Base-by-base conservation (phyloP, 2,329 filamentous ascomycete genomes). In the Fusarium transvaalense region DNA sequence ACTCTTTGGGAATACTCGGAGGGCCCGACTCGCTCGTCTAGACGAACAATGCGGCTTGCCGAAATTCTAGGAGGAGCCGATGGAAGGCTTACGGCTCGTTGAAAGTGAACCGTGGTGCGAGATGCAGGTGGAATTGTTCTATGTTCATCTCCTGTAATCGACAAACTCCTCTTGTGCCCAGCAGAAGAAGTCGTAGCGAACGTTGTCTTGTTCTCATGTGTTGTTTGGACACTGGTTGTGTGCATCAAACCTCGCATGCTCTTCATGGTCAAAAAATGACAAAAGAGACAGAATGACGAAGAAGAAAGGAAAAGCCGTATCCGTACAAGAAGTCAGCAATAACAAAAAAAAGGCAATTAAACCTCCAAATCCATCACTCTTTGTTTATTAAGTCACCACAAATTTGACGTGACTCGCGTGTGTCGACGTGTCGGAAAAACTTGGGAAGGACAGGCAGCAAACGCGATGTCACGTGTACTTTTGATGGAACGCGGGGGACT, bases 1-100 rank as follows among this genome's bases (percentile, higher is more conserved):
- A 78, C 81, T 51, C 88, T 82, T 73, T 91, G 89, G 0, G 87
- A 85, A 73, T 88, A 88, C 62, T 89, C 85, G 17, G 84, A 84
- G 4, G 78, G 69, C 3, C 71, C 72, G 10, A 71, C 43, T 37
- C 59, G 53, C 27, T 69, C 62, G 15, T 69, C 43, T 19, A 80
- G 61, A 17, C 79, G 72, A 27, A 81, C 75, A 66, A 91, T 86
- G 29, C 77, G 75, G 74, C 85, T 86, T 17, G 85, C 81, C 41
- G 69, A 67, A 5, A 81, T 76, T 25, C 75, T 75, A 15, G 64
- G 50, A 9, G 77, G 74, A 10, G 72, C 73, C 38, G 68, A 69
- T 13, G 79, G 76, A 15, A 81, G 61, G 57, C 74, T 78, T 23
- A 74, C 66, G 14, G 79, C 71, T 59, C 76, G 75, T 53, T 80